phyloP scores from a whole-genome alignment of 345 rosid genomes.

The Acer saccharum region DNA sequence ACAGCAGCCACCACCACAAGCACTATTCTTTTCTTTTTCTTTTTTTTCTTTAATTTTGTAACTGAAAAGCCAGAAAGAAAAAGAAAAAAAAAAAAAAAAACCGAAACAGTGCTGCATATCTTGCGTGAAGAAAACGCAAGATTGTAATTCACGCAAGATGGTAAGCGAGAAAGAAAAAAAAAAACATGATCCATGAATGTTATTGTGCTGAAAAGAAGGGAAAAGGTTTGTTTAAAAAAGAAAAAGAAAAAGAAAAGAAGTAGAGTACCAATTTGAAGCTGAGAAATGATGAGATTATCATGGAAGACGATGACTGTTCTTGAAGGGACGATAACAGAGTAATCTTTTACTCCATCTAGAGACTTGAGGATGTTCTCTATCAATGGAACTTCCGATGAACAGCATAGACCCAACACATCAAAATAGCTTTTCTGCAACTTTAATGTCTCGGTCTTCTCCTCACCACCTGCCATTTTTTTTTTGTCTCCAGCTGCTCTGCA shows the following conservation, averaged over 20 bases:
- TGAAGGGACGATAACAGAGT: constrained; percentile 70
- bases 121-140: background rate
- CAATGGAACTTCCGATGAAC: constrained; percentile 85
- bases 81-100: too few species aligned
- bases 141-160: background rate
- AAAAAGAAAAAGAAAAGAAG: background rate
- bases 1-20: too few species aligned
- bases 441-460: background rate
- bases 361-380: constrained; percentile 65
- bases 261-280: constrained; percentile 68
- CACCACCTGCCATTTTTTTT: background rate
- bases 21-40: too few species aligned
- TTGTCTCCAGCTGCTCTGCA: background rate
- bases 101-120: background rate
- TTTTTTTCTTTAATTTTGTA: background rate
- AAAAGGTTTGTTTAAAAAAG: background rate
- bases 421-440: constrained; percentile 75
- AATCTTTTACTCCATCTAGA: constrained; percentile 65
- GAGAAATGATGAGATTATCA: constrained; percentile 64
- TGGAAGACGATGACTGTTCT: constrained; percentile 91
- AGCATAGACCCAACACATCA: constrained; percentile 85
- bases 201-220: background rate
- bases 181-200: background rate
- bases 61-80: background rate
- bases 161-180: too few species aligned